Base-by-base conservation (phyloP, 345 rosid genomes). In the Dipteronia dyeriana region DNA sequence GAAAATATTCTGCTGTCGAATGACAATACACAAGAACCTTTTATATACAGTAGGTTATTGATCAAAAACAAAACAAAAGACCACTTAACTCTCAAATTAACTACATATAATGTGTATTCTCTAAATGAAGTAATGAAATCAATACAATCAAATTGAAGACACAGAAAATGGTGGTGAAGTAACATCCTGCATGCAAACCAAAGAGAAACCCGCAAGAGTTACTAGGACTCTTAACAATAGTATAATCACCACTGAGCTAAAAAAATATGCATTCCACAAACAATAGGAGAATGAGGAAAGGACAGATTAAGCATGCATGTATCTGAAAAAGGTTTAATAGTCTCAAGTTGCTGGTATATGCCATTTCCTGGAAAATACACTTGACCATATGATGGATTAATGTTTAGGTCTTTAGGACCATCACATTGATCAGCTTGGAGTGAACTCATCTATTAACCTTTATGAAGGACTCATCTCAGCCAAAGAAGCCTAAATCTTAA, bases 21-120 rank as follows among this genome's bases (percentile, higher is more conserved):
- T 47, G 47, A 51, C 25, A 51, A 57, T 51, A 57, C n/a, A 51
- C 29, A 73, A 62, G 64, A 69, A 61, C 14, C 82, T 22, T 66
- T 12, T 14, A 29, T 29, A 8, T 45, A 75, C 12, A 26, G 60
- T 26, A 43, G 41, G 45, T 64, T 75, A 61, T 20, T 31, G n/a
- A 7, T 45, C 23, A 23, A 34, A 34, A 34, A 34, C 23, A 22
- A 65, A 22, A 45, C 38, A n/a, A 29, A 16, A 61, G 25, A 61
- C 9, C 26, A 62, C 39, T 62, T 41, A 41, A 25, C 57, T 14
- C 23, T 23, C 10, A 16, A 25, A 49, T 45, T 10, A 69, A 38
- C 26, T 23, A 43, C 17, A 25, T 13, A 60, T 57, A 39, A 73
- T 62, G 7, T 9, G 54, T 22, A 73, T 38, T 60, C 54, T 60